These are phyloP conservation scores for Suillus paluster DNA, from an alignment of 768 basidiomycete genomes.

Conservation along the genomic window DNA sequence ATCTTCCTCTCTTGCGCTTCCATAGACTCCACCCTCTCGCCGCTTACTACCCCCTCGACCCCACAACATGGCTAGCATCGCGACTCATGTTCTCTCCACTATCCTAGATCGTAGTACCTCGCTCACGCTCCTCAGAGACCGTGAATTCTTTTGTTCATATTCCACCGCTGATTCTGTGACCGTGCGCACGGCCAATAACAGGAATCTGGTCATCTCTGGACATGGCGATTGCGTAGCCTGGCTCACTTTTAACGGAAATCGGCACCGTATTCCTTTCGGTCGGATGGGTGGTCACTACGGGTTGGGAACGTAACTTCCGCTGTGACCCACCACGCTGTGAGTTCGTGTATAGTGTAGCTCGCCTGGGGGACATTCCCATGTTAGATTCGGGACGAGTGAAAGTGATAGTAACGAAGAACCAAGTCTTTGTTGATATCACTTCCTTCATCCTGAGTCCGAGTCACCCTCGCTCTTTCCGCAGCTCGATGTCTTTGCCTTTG, in stretches of 20 bases:
- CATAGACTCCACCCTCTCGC: neutral
- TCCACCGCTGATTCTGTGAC: neutral
- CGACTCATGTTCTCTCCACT: neutral
- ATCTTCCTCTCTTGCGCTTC: neutral
- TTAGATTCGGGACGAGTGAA: too few species aligned
- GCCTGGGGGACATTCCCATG: neutral
- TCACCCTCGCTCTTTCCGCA: neutral
- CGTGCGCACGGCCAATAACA: neutral
- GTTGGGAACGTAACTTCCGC: neutral
- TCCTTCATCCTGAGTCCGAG: neutral
- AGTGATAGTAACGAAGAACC: too few species aligned
- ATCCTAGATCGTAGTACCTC: neutral
- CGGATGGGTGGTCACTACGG: neutral
- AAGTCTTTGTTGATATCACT: slow-evolving; percentile 4
- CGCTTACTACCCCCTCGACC: neutral
- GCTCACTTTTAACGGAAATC: slow-evolving; percentile 1
- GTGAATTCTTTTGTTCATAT: neutral
- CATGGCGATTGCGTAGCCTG: neutral
- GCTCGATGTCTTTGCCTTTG: neutral
- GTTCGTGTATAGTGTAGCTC: neutral
- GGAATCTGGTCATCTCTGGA: neutral
- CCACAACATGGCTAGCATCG: neutral
- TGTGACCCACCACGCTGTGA: neutral
- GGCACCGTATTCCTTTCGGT: neutral
- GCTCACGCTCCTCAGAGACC: neutral